Evolutionary conservation across 768 basidiomycete species (phyloP), one percentile per base, ranked within the genome.

Genomic region (Inosperma sp.): DNA sequence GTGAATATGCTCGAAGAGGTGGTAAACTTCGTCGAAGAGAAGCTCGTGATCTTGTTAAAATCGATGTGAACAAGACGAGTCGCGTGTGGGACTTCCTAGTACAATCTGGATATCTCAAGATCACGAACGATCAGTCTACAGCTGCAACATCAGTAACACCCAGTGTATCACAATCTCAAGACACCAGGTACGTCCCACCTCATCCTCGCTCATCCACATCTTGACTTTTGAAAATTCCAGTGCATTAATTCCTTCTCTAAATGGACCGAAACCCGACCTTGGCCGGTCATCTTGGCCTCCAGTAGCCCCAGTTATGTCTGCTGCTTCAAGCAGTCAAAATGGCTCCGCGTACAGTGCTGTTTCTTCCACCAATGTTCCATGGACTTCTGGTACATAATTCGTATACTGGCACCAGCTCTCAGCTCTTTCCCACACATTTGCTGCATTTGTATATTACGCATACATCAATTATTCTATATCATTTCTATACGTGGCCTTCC

Each of bases 31-130:
- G 88, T 42, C 79, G 89, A 25, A 77, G 93, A 47, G 93, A 96
- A 66, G 92, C 93, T 9, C 80, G 89, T 44, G 90, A 91, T 65
- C 74, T 95, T 53, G 84, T 94, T 58, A 93, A 91, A 68, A 90
- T 96, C 55, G 93, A 93, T 64, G 89, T 91, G 54, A 90, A 91
- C 66, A 95, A 96, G 68, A 93, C 90, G 1, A 86, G 84, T 66
- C 76, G 88, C 33, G 88, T 93, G 26, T 96, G 92, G 89, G 93
- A 95, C 63, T 94, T 92, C 65, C 74, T 95, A 25, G 88, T 91
- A 2, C 86, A 89, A 60, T 81, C 86, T 5, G 92, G 93, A 12
- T 88, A 83, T 65, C 72, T 89, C 57, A 86, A 82, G 59, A 86
- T 89, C 51, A 80, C 77, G 1, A 71, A 76, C 2, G 83, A 84